Evolutionary conservation across 78 protist species (phyloP).

Genomic region (Dictyostelium capitatum): DNA sequence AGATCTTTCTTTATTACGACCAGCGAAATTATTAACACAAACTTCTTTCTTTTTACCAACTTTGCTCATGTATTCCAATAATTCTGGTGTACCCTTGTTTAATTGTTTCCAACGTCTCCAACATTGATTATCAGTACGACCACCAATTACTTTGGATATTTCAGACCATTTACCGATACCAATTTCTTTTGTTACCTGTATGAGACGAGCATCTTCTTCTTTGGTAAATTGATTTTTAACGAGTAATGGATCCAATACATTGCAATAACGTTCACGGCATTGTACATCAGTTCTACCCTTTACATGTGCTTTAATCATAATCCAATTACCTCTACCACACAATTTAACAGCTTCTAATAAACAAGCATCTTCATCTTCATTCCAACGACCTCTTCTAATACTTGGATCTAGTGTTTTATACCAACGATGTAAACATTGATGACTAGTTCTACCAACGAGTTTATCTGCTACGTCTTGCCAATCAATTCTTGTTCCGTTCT

Average conservation of each 20-base stretch:
- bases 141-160: slow-evolving; percentile 20
- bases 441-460: slow-evolving; percentile 75
- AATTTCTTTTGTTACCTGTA: not conserved
- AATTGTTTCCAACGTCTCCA: slow-evolving; percentile 81
- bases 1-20: slow-evolving; percentile 76
- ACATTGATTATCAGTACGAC: slow-evolving; percentile 83
- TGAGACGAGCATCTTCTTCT: slow-evolving; percentile 30
- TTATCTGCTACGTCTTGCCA: slow-evolving; percentile 52
- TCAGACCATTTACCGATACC: slow-evolving; percentile 80
- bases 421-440: slow-evolving; percentile 86
- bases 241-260: slow-evolving; percentile 88
- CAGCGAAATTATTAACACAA: slow-evolving; percentile 62
- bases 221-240: slow-evolving; percentile 88
- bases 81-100: not conserved
- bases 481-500: not conserved
- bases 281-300: slow-evolving; percentile 89
- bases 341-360: slow-evolving; percentile 36
- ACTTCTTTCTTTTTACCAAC: slow-evolving; percentile 56
- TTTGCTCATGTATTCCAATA: slow-evolving; percentile 39
- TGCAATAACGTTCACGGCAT: slow-evolving; percentile 94
- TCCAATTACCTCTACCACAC: slow-evolving; percentile 67
- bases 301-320: slow-evolving; percentile 78
- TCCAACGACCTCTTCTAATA: slow-evolving; percentile 70
- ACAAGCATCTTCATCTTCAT: slow-evolving; percentile 52
- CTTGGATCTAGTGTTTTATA: slow-evolving; percentile 71